Conservation (phyloP, 306 rosid species). For the Betula pendula region DNA sequence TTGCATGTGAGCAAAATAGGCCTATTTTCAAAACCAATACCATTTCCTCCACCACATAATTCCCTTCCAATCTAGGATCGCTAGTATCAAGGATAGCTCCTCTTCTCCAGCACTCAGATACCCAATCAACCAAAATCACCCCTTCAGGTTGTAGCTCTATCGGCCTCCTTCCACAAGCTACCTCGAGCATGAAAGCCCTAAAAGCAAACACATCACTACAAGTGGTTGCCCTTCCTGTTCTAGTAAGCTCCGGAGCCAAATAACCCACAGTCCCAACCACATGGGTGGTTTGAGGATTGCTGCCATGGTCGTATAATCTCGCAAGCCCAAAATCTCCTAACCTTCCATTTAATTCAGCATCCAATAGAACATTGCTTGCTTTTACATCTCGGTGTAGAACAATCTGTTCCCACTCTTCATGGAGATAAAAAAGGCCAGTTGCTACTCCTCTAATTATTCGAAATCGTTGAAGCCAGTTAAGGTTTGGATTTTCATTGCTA, state of each 20-base stretch:
- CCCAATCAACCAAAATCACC: slow-evolving; percentile 55
- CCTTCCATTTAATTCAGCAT: slow-evolving; percentile 57
- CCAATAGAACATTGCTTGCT: slow-evolving; percentile 12
- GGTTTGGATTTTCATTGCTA: too few species aligned
- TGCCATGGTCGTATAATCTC: too few species aligned
- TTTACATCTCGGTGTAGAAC: too few species aligned
- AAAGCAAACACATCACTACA: slow-evolving; percentile 63
- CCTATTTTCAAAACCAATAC: slow-evolving; percentile 59
- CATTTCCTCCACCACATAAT: slow-evolving; percentile 40
- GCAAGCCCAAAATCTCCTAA: slow-evolving; percentile 49
- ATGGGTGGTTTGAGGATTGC: too few species aligned
- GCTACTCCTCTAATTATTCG: neutral
- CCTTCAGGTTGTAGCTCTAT: slow-evolving; percentile 31
- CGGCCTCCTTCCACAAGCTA: slow-evolving; percentile 31
- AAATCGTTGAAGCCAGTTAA: too few species aligned
- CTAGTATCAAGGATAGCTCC: slow-evolving; percentile 46
- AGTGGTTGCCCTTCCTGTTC: too few species aligned
- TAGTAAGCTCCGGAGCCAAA: too few species aligned
- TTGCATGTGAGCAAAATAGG: slow-evolving; percentile 49
- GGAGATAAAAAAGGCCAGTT: slow-evolving; percentile 11
- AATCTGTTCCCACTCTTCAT: slow-evolving; percentile 40
- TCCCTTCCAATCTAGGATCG: slow-evolving; percentile 42
- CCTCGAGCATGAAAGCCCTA: slow-evolving; percentile 68
- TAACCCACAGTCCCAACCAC: too few species aligned
- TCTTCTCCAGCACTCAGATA: slow-evolving; percentile 41